These are phyloP conservation scores for Boletellus sp. DNA, from an alignment of 768 basidiomycete species.

Conservation along the genomic window DNA sequence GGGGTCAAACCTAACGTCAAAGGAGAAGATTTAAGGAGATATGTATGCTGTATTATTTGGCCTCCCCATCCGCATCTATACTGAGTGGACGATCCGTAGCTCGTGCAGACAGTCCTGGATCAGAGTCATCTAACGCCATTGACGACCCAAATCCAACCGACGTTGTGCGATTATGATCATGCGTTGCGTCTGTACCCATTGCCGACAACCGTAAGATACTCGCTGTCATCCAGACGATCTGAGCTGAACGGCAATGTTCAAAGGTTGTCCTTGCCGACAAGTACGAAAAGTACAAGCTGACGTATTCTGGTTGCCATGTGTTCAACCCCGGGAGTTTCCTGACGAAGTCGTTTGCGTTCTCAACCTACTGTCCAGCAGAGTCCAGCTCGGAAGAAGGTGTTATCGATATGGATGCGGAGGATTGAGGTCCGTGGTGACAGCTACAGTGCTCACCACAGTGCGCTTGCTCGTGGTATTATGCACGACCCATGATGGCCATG, in stretches of 20 bases:
- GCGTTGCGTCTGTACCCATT: slow-evolving; percentile 88
- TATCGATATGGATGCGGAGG: slow-evolving; percentile 39
- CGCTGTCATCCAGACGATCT: background rate
- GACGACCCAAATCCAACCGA: slow-evolving; percentile 79
- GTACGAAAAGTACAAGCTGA: slow-evolving; percentile 93
- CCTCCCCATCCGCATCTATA: background rate
- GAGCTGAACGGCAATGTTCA: slow-evolving; percentile 6
- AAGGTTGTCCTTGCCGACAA: slow-evolving; percentile 93
- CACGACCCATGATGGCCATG: too few species aligned
- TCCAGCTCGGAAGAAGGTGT: slow-evolving; percentile 77
- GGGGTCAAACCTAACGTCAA: slow-evolving; percentile 79
- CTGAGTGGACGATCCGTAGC: slow-evolving; percentile 40
- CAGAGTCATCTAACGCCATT: slow-evolving; percentile 93
- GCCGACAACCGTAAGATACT: slow-evolving; percentile 76
- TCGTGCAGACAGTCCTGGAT: slow-evolving; percentile 95
- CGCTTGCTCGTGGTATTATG: too few species aligned
- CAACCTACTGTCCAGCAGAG: slow-evolving; percentile 85
- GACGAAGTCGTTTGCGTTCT: slow-evolving; percentile 78
- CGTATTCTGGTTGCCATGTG: slow-evolving; percentile 97
- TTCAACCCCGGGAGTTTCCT: slow-evolving; percentile 97
- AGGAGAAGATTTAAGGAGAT: slow-evolving; percentile 82
- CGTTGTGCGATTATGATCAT: slow-evolving; percentile 88
- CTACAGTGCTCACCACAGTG: too few species aligned
- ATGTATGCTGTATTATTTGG: slow-evolving; percentile 49
- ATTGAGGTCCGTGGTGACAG: slow-evolving; percentile 20